Evolutionary conservation across 1,284 basidiomycete genomes (phyloP), one percentile per base, ranked within the genome.

Genomic region (Moniliophthora roreri): DNA sequence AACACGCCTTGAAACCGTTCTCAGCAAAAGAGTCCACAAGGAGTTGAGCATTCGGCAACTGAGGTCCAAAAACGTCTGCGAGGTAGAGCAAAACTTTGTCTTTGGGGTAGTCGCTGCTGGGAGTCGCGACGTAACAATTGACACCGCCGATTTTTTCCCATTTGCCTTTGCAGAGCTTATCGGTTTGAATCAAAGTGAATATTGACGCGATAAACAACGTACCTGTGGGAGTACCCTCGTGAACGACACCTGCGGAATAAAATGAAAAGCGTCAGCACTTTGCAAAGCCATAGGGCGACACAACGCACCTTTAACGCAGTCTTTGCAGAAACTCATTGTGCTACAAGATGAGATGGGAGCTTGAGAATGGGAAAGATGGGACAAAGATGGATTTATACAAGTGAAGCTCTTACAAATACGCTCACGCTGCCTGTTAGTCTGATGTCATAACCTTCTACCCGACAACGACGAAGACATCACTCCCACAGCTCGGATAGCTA

Each of bases 11-110:
- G 66, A 75, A 77, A 26, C 80, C 80, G 60, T 79, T 76, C 35
- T 69, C 70, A n/a, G 81, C 81, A 63, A 76, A 83, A 60, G 77
- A 77, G 60, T 83, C 81, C 18, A 74, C 77, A 48, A 75, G 63
- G n/a, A 74, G 65, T 71, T 47, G 28, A 40, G 37, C 32, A 28
- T 55, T 55, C 2, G 41, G 18, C 5, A 56, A 36, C 21, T 55
- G 46, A 20, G 48, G 23, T 21, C 81, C 81, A 58, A 81, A 82
- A 41, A 77, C 70, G 59, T 83, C 81, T 18, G 72, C 59, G 26
- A 85, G 64, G 68, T 75, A 78, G 15, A 81, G 68, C 54, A 86
- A 57, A 26, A 76, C 80, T 62, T 81, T 80, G 63, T 80, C 75
- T 63, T 79, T 80, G 20, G 74, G 67, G 56, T 77, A 79, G 52